A percentile compares a stretch with the other conserved stretches of the same genome.
phyloP scores from a whole-genome alignment of 1,139 yeast genomes.

The Protomyces gravidus region DNA sequence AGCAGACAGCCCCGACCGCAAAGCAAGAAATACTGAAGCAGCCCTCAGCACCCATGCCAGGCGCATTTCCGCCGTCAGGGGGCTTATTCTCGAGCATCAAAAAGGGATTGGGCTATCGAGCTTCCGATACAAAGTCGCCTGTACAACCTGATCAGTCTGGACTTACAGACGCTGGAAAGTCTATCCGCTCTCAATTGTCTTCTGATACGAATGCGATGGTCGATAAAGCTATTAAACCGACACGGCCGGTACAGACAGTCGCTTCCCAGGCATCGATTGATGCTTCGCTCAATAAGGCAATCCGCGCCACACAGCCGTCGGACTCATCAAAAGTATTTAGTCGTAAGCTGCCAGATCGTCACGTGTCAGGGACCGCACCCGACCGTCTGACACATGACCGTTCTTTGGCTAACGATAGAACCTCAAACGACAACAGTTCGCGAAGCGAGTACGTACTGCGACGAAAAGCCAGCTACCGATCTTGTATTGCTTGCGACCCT shows the following conservation, averaged over 20 bases:
- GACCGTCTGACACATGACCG: no score
- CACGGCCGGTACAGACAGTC: constrained; percentile 7
- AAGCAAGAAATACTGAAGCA: neutral
- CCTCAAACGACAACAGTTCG: constrained; percentile 4
- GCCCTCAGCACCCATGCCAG: neutral
- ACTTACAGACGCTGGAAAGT: no score
- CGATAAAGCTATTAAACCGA: neutral
- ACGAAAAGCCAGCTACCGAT: constrained; percentile 12
- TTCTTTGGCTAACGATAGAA: constrained; percentile 1
- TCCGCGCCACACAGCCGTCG: constrained; percentile 7
- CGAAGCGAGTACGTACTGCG: constrained; percentile 27
- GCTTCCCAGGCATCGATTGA: constrained; percentile 8
- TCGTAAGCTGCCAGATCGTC: no score
- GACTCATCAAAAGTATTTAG: constrained; percentile 6
- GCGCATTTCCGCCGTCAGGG: constrained; percentile 1
- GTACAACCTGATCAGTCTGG: neutral
- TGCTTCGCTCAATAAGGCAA: constrained; percentile 8
- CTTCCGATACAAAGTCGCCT: neutral
- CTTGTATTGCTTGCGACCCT: constrained; percentile 6
- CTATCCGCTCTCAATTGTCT: no score
- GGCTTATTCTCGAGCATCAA: constrained; percentile 5
- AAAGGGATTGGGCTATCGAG: constrained; percentile 11
- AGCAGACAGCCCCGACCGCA: neutral
- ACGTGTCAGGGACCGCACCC: no score
- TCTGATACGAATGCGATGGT: neutral